Evolutionary conservation across 1,284 basidiomycete species (phyloP).

Genomic region (Schizophyllum commune): DNA sequence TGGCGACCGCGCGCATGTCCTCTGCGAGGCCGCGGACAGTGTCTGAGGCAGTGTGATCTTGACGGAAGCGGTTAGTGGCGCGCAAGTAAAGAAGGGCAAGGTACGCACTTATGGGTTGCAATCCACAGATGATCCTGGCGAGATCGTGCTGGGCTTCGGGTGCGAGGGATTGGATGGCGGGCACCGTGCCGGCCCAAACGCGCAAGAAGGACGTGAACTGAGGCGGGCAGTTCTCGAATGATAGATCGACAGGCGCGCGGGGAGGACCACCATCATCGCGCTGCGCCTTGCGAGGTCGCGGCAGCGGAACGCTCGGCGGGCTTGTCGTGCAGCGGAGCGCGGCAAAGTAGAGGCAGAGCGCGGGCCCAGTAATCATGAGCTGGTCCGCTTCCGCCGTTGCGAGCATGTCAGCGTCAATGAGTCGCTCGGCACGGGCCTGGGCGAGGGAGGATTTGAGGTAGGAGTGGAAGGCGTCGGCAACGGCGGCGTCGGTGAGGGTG

Average conservation of each 20-base stretch:
- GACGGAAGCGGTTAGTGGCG: too few species aligned
- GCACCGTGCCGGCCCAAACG: constrained; percentile 64
- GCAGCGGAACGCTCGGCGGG: constrained; percentile 56
- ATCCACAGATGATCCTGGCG: constrained; percentile 66
- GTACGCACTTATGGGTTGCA: constrained; percentile 36
- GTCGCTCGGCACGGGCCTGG: constrained; percentile 61
- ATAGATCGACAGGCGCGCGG: constrained; percentile 35
- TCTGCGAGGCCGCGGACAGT: constrained; percentile 56
- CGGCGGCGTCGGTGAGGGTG: constrained; percentile 16
- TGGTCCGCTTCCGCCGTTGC: constrained; percentile 66
- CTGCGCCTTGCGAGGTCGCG: constrained; percentile 20
- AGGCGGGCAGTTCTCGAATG: constrained; percentile 47
- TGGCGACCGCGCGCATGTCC: constrained; percentile 68
- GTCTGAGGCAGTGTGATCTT: constrained; percentile 21
- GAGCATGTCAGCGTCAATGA: constrained; percentile 63
- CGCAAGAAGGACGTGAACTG: constrained; percentile 59
- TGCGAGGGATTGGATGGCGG: constrained; percentile 51
- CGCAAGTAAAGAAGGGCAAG: neutral
- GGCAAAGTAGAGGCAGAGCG: constrained; percentile 58
- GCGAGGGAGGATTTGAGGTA: constrained; percentile 72
- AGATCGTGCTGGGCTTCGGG: constrained; percentile 72
- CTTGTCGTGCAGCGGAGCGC: constrained; percentile 49
- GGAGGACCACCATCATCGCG: neutral
- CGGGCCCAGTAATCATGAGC: constrained; percentile 71
- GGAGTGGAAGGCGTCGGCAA: constrained; percentile 71